Base-by-base conservation (phyloP, 371 early-diverging fungal genomes). In the Mortierella sp. region DNA sequence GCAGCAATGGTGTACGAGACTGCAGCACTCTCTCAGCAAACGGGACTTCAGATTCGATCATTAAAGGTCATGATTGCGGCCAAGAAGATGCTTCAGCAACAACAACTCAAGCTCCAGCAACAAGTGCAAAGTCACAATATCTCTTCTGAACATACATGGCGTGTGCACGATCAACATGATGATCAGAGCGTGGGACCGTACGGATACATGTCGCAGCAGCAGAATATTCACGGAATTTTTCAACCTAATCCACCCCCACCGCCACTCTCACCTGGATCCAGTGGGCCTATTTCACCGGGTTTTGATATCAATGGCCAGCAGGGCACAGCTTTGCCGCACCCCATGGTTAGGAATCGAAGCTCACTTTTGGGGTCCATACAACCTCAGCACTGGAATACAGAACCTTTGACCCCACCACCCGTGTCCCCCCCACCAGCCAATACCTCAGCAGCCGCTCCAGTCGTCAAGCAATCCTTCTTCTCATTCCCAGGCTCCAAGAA, bases 1-100 rank as follows among this genome's bases (percentile, higher is more conserved):
- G 91, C 93, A 8, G 89, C 91, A 14, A 79, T 90, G 74, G 86
- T 93, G 0, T 90, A 87, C 62, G 87, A 87, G 63, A 83, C 87
- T 0, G 86, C 90, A 9, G 86, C 88, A 0, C 65, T 87, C 5
- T 87, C 89, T 1, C 79, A 83, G 30, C 84, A 82, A 30, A 84
- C 84, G 24, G 86, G 87, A 14, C 80, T 90, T 41, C 89, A 87
- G 58, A 80, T 90, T n/a, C 83, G 90, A 23, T 86, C 88, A 0
- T 67, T 90, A 21, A 81, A 87, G 26, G 86, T 89, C 18, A 88
- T 90, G 88, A 81, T 87, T 45, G 70, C 76, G 46, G 83, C 88
- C 31, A 86, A 85, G 51, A 88, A 86, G 62, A 84, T 85, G 81
- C 71, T 86, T 28, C 85, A 84, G 52, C 86, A 86, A 34, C 86